A percentile compares a stretch with the other conserved stretches of the same genome.
phyloP scores from a whole-genome alignment of 1,284 basidiomycete genomes.

The Neonothopanus nambi region DNA sequence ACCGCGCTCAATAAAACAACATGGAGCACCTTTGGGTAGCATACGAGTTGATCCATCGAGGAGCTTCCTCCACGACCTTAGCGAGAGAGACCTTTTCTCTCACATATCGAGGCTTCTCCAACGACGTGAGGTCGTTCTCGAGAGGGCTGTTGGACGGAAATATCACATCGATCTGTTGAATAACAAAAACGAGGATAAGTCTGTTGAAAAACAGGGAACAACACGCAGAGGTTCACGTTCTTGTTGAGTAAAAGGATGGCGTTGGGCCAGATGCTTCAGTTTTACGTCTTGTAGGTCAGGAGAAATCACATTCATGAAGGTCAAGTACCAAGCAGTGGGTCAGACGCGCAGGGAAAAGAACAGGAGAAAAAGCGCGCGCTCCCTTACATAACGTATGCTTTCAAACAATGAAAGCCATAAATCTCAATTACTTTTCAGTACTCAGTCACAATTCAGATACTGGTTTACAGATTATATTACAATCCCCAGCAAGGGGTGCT shows the following conservation, averaged over 20 bases:
- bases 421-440: no score
- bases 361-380: no score
- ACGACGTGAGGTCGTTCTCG: slow-evolving; percentile 3
- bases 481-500: no score
- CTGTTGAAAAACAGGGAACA: not conserved
- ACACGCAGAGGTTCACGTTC: slow-evolving; percentile 8
- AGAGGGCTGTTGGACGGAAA: slow-evolving; percentile 14
- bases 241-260: slow-evolving; percentile 15
- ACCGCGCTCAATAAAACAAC: not conserved
- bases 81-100: slow-evolving; percentile 6
- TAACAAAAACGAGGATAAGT: not conserved
- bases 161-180: slow-evolving; percentile 16
- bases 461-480: no score
- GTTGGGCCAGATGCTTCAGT: not conserved
- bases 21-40: slow-evolving; percentile 2
- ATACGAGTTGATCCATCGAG: not conserved
- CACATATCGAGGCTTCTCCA: slow-evolving; percentile 8
- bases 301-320: not conserved
- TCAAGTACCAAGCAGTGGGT: not conserved
- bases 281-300: slow-evolving; percentile 3
- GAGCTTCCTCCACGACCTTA: not conserved
- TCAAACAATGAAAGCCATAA: no score
- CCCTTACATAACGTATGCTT: no score
- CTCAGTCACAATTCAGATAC: no score
- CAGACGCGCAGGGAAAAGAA: not conserved